Conservation (phyloP, 2,329 filamentous ascomycete genomes). For the Trichoderma simmonsii region DNA sequence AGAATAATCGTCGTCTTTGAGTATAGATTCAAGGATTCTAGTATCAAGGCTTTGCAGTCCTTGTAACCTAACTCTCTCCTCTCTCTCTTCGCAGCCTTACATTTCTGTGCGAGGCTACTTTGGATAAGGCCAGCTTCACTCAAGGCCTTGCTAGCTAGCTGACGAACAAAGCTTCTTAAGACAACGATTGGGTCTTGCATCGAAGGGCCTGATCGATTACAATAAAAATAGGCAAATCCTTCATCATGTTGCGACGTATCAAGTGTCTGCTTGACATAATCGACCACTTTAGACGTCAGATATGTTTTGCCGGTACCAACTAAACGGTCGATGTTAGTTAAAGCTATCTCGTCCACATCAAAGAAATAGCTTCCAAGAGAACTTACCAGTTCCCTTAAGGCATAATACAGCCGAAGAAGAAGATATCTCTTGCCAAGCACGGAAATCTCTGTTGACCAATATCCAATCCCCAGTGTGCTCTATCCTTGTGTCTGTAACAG, state of each 20-base stretch:
- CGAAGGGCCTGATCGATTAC: constrained; percentile 15
- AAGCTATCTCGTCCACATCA: background rate
- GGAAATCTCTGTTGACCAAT: background rate
- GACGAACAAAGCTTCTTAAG: constrained; percentile 21
- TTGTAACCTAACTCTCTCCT: background rate
- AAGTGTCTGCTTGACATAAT: background rate
- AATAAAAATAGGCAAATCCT: constrained; percentile 23
- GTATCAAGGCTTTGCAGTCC: constrained; percentile 17
- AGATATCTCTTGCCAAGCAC: background rate
- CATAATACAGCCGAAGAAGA: constrained; percentile 8
- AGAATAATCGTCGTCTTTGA: constrained; percentile 17
- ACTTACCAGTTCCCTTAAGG: constrained; percentile 5
- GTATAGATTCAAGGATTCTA: constrained; percentile 15
- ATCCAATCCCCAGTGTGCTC: background rate
- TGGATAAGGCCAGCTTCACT: background rate
- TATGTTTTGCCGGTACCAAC: constrained; percentile 14
- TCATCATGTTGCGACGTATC: background rate
- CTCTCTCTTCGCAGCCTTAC: background rate
- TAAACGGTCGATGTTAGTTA: background rate
- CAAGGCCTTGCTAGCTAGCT: constrained; percentile 10
- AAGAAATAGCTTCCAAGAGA: background rate
- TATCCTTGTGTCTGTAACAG: background rate
- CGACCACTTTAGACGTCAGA: constrained; percentile 8
- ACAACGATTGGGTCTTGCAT: constrained; percentile 18
- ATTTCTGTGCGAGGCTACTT: background rate